These are phyloP conservation scores for Avena insularis DNA, from an alignment of 176 grass and related monocot genomes.

Conservation along the genomic window DNA sequence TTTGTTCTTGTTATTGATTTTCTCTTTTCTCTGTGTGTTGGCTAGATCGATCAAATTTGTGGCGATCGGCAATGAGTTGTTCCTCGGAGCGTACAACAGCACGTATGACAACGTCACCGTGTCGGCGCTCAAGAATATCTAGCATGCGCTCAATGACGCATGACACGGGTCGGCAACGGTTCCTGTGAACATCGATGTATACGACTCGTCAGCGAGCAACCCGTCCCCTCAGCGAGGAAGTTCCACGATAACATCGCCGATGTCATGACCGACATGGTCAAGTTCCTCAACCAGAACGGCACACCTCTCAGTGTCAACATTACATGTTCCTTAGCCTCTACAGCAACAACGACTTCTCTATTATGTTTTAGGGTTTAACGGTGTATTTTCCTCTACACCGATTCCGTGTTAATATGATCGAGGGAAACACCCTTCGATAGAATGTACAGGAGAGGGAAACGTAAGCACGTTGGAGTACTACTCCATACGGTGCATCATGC, in stretches of 20 bases:
- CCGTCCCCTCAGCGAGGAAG: conserved; percentile 69
- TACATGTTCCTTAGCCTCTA: conserved; percentile 83
- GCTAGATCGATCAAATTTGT: conserved; percentile 42
- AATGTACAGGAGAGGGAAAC: no score
- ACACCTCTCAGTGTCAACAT: conserved; percentile 69
- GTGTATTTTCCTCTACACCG: no score
- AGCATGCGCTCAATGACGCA: conserved; percentile 68
- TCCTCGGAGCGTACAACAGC: conserved; percentile 67
- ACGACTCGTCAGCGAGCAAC: conserved; percentile 56
- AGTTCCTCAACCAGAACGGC: conserved; percentile 49
- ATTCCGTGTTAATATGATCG: no score
- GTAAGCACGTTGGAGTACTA: no score
- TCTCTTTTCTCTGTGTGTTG: not conserved
- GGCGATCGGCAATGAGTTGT: conserved; percentile 80
- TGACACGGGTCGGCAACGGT: conserved; percentile 43
- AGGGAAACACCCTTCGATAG: no score
- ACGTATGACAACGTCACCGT: conserved; percentile 57
- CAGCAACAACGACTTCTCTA: conserved; percentile 59
- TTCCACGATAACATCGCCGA: conserved; percentile 60
- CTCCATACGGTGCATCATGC: no score
- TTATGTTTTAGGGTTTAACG: no score
- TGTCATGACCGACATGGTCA: conserved; percentile 51
- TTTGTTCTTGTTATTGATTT: not conserved
- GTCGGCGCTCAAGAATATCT: conserved; percentile 72
- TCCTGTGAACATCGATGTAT: conserved; percentile 82